Percentiles rank a stretch among this genome's conserved stretches.
These are phyloP conservation scores for Umbelopsis vinacea DNA, from an alignment of 192 early-diverging fungal species.

Conservation along the genomic window DNA sequence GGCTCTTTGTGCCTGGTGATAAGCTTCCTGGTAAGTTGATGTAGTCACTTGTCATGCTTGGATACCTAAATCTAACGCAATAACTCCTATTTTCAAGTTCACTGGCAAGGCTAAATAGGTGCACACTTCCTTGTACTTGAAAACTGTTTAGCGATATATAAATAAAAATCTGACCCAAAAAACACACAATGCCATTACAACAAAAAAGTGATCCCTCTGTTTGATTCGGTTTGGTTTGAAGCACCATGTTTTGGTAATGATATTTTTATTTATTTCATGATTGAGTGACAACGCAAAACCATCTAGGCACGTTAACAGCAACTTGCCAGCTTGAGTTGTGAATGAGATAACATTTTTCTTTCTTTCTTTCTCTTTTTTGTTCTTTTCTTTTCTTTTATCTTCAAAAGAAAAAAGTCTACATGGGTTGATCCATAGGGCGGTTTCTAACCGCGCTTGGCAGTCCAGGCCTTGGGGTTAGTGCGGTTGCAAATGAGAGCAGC, in stretches of 20 bases:
- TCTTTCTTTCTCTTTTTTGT: not conserved
- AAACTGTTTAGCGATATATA: not conserved
- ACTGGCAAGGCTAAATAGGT: slow-evolving; percentile 10
- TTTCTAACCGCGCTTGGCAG: slow-evolving; percentile 15
- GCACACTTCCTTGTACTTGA: not conserved
- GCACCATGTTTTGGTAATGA: too few species aligned
- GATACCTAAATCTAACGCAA: not conserved
- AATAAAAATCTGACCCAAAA: not conserved
- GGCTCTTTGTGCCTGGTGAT: slow-evolving; percentile 85
- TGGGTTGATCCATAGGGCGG: not conserved
- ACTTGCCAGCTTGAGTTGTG: too few species aligned
- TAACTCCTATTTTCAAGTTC: not conserved
- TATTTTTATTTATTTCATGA: too few species aligned
- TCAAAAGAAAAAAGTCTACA: not conserved
- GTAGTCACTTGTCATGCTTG: too few species aligned
- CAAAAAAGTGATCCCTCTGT: too few species aligned
- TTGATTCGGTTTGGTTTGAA: too few species aligned
- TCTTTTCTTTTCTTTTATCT: too few species aligned
- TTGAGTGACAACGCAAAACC: too few species aligned
- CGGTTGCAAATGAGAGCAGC: slow-evolving; percentile 60
- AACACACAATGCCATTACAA: not conserved
- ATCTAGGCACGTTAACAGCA: too few species aligned
- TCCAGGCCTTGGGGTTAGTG: slow-evolving; percentile 41
- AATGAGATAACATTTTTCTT: not conserved
- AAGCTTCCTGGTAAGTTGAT: slow-evolving; percentile 61